Evolutionary conservation across 768 basidiomycete species (phyloP).

Genomic region (Leucosporidium scottii): DNA sequence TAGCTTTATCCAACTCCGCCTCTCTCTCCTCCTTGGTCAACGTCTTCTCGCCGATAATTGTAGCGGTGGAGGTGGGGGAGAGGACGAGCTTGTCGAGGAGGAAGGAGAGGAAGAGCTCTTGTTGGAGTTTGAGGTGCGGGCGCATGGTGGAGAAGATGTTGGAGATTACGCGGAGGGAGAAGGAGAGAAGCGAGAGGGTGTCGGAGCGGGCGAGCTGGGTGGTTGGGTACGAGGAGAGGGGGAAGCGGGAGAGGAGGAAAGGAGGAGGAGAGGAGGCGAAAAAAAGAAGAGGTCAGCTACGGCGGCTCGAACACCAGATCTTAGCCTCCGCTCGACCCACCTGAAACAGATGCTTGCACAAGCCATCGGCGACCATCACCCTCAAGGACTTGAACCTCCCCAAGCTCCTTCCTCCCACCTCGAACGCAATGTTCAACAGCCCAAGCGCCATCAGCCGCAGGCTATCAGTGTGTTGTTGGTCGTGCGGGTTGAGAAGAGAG

Average conservation of each 20-base stretch:
- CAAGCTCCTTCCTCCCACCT: constrained; percentile 69
- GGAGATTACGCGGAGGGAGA: constrained; percentile 73
- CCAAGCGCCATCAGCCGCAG: constrained; percentile 82
- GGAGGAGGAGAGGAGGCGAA: not conserved
- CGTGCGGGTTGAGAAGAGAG: constrained; percentile 88
- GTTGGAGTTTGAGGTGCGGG: constrained; percentile 78
- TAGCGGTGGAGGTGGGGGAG: constrained; percentile 4
- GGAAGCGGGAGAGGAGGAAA: not conserved
- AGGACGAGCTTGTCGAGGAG: constrained; percentile 76
- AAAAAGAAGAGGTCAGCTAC: no score
- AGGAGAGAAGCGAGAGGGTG: constrained; percentile 66
- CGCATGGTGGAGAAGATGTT: constrained; percentile 84
- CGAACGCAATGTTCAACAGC: constrained; percentile 78
- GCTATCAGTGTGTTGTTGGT: constrained; percentile 91
- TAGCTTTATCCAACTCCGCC: constrained; percentile 29
- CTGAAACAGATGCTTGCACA: constrained; percentile 95
- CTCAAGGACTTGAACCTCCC: constrained; percentile 70
- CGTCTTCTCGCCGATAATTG: not conserved
- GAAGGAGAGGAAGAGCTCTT: constrained; percentile 90
- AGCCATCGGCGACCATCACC: constrained; percentile 71
- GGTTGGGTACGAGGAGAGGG: not conserved
- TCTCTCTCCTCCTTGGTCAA: constrained; percentile 33
- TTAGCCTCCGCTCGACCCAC: constrained; percentile 15
- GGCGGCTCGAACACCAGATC: not conserved
- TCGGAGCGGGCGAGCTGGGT: constrained; percentile 74